Conservation (phyloP, 2,329 filamentous ascomycete species). For the Mollisiaceae sp. region DNA sequence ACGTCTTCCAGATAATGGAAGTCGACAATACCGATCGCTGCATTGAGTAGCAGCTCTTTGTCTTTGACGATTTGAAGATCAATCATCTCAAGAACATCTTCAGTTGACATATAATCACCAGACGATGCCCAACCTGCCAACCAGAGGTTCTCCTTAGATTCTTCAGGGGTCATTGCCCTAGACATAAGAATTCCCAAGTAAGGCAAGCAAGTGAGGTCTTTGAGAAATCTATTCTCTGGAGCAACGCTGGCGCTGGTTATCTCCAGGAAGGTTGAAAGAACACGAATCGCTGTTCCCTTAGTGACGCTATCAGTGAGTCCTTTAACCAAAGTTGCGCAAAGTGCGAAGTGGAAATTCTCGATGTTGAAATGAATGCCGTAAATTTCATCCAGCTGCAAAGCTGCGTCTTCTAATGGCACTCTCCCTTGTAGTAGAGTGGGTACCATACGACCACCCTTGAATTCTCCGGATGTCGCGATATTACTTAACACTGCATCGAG, state of each 20-base stretch:
- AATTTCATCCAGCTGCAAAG: slow-evolving; percentile 64
- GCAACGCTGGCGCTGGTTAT: slow-evolving; percentile 47
- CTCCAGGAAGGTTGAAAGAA: slow-evolving; percentile 66
- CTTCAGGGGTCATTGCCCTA: slow-evolving; percentile 60
- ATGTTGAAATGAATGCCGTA: slow-evolving; percentile 69
- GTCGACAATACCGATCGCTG: slow-evolving; percentile 68
- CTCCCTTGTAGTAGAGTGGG: slow-evolving; percentile 65
- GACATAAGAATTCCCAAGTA: slow-evolving; percentile 66
- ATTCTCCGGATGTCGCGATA: slow-evolving; percentile 64
- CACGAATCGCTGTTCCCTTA: slow-evolving; percentile 61
- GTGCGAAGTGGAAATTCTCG: slow-evolving; percentile 70
- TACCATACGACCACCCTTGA: slow-evolving; percentile 64
- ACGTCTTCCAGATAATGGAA: slow-evolving; percentile 68
- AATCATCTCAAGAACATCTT: slow-evolving; percentile 48
- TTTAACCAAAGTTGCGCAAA: slow-evolving; percentile 67
- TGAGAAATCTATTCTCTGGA: slow-evolving; percentile 35
- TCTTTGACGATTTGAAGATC: slow-evolving; percentile 58
- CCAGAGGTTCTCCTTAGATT: slow-evolving; percentile 68
- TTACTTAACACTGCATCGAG: slow-evolving; percentile 69
- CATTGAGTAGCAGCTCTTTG: slow-evolving; percentile 65
- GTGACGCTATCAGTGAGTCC: slow-evolving; percentile 68
- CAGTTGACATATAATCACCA: slow-evolving; percentile 47
- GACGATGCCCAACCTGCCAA: slow-evolving; percentile 58
- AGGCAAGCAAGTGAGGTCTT: slow-evolving; percentile 47
- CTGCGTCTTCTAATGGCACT: slow-evolving; percentile 64